Evolutionary conservation across 2,329 filamentous ascomycete genomes (phyloP).

Genomic region (Colletotrichum echinochloae): DNA sequence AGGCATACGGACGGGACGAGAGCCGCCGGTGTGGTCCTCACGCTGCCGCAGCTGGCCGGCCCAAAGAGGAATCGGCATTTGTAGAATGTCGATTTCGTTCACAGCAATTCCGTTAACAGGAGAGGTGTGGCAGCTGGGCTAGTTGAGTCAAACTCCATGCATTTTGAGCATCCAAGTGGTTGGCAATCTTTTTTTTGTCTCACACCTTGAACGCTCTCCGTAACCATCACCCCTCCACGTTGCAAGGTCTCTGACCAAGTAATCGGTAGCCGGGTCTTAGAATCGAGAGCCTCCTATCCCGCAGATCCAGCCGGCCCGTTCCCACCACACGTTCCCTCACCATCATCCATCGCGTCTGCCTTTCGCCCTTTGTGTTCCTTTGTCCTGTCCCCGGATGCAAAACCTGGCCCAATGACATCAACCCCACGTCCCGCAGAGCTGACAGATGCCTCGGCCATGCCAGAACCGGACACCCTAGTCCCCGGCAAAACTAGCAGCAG

Average conservation of each 20-base stretch:
- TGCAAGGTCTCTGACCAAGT: neutral
- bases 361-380: slow-evolving; percentile 3
- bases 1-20: slow-evolving; percentile 52
- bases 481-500: neutral
- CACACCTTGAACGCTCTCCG: no score
- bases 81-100: slow-evolving; percentile 25
- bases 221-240: neutral
- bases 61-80: slow-evolving; percentile 47
- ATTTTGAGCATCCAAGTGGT: neutral
- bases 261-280: neutral
- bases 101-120: no score
- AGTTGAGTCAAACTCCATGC: no score
- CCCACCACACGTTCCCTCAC: slow-evolving; percentile 5
- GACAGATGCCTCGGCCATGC: neutral
- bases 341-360: neutral
- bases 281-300: neutral
- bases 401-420: slow-evolving; percentile 2
- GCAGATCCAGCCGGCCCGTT: neutral
- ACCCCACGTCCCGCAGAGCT: neutral
- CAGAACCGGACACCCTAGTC: neutral
- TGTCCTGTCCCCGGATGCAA: neutral
- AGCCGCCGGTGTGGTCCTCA: slow-evolving; percentile 50
- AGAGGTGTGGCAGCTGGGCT: neutral
- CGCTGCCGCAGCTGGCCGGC: slow-evolving; percentile 49
- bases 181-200: neutral